These are phyloP conservation scores for Cladophialophora psammophila DNA, from an alignment of 2,329 filamentous ascomycete species.

Conservation along the genomic window DNA sequence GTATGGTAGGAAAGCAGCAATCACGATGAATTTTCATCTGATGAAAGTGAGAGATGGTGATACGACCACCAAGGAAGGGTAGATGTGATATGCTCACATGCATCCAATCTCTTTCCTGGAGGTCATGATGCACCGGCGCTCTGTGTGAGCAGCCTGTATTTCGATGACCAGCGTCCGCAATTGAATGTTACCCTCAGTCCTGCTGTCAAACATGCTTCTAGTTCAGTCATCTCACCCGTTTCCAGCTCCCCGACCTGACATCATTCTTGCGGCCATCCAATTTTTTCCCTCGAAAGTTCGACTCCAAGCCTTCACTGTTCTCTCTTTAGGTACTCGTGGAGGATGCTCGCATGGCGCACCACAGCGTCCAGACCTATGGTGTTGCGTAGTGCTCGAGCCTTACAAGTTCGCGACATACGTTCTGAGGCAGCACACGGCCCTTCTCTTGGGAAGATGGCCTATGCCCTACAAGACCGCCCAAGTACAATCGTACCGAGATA, in stretches of 20 bases:
- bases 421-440: too few species aligned
- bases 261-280: background rate
- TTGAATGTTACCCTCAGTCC: background rate
- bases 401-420: too few species aligned
- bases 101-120: background rate
- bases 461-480: too few species aligned
- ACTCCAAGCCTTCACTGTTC: background rate
- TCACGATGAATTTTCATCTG: constrained; percentile 13
- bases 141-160: background rate
- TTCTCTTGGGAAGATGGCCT: too few species aligned
- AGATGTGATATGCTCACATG: background rate
- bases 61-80: background rate
- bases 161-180: background rate
- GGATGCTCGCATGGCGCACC: too few species aligned
- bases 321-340: too few species aligned
- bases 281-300: background rate
- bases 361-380: too few species aligned
- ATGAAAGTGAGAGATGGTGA: background rate
- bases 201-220: background rate
- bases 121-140: background rate
- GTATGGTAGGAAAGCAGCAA: background rate
- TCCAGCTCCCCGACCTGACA: background rate
- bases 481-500: too few species aligned
- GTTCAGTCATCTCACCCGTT: background rate
- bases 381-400: too few species aligned